A percentile compares a stretch with the other conserved stretches of the same genome.
Evolutionary conservation across 2,329 filamentous ascomycete genomes (phyloP).

Genomic region (Colletotrichum sp.): DNA sequence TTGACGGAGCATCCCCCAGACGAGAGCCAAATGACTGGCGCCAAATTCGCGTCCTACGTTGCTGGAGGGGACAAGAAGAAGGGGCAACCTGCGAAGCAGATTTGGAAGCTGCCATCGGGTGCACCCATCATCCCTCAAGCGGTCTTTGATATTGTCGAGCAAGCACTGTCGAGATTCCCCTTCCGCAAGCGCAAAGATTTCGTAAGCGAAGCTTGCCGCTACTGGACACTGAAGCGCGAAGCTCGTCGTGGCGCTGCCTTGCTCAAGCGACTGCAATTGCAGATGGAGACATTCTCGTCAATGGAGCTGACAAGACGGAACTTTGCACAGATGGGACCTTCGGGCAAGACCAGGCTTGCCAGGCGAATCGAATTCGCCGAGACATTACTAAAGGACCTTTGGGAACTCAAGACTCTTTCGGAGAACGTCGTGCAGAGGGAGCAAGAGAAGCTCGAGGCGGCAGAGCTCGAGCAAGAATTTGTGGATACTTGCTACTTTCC

Average conservation of each 20-base stretch:
- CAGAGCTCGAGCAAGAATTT: slow-evolving; percentile 77
- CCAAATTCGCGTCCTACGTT: slow-evolving; percentile 77
- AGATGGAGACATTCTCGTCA: slow-evolving; percentile 95
- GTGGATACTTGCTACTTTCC: slow-evolving; percentile 94
- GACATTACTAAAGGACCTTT: slow-evolving; percentile 76
- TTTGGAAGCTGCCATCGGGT: slow-evolving; percentile 93
- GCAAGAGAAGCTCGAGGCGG: slow-evolving; percentile 76
- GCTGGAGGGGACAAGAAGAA: slow-evolving; percentile 72
- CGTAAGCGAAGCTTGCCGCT: slow-evolving; percentile 90
- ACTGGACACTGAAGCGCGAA: slow-evolving; percentile 97
- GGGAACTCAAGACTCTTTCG: slow-evolving; percentile 74
- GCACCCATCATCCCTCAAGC: slow-evolving; percentile 92
- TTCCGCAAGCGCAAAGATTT: slow-evolving; percentile 88
- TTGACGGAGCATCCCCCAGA: slow-evolving; percentile 75
- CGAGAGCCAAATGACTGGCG: slow-evolving; percentile 83
- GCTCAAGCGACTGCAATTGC: slow-evolving; percentile 89
- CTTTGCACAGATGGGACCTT: slow-evolving; percentile 92
- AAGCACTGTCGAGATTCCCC: slow-evolving; percentile 80
- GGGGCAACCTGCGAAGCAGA: slow-evolving; percentile 68
- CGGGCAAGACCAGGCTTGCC: slow-evolving; percentile 77
- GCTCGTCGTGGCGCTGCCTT: slow-evolving; percentile 89
- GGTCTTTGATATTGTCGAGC: slow-evolving; percentile 85
- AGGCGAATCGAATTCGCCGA: slow-evolving; percentile 90
- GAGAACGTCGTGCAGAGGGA: slow-evolving; percentile 78
- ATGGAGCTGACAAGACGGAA: slow-evolving; percentile 97